Evolutionary conservation across 2,329 filamentous ascomycete genomes (phyloP).

Genomic region (Sporothrix euskadiensis): DNA sequence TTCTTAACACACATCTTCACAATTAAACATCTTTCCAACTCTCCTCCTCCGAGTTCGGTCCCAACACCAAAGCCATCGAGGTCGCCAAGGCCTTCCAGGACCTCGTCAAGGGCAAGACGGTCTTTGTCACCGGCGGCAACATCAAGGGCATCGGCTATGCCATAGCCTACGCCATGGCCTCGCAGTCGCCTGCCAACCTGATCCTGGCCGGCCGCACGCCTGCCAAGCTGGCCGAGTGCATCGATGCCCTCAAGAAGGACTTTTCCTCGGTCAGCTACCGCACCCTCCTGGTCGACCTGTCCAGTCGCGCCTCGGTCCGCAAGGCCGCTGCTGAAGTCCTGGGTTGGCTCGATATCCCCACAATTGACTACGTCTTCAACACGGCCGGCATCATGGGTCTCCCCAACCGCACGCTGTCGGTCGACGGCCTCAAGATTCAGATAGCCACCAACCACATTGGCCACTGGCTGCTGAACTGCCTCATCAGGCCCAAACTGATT

Average conservation of each 20-base stretch:
- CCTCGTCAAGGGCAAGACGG: constrained; percentile 42
- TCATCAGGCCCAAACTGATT: constrained; percentile 48
- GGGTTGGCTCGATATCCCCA: constrained; percentile 37
- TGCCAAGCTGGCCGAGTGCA: constrained; percentile 38
- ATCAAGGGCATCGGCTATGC: constrained; percentile 39
- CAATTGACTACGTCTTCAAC: constrained; percentile 44
- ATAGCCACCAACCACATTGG: constrained; percentile 53
- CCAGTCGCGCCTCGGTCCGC: constrained; percentile 41
- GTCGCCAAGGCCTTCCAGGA: constrained; percentile 43
- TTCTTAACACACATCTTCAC: neutral
- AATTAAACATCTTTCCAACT: neutral
- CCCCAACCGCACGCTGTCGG: constrained; percentile 40
- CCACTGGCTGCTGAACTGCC: constrained; percentile 51
- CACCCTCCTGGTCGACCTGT: constrained; percentile 43
- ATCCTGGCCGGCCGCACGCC: constrained; percentile 30
- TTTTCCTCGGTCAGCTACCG: constrained; percentile 36
- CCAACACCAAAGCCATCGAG: constrained; percentile 42
- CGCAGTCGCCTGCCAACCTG: constrained; percentile 19
- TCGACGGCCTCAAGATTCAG: constrained; percentile 48
- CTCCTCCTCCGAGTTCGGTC: constrained; percentile 37
- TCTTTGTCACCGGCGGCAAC: constrained; percentile 43
- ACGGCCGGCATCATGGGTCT: constrained; percentile 45
- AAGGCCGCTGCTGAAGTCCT: constrained; percentile 40
- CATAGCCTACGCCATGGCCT: constrained; percentile 39
- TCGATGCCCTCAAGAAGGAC: constrained; percentile 36